Evolutionary conservation across 164 flowering plant species (phyloP).

Genomic region (Cinnamomum micranthum): DNA sequence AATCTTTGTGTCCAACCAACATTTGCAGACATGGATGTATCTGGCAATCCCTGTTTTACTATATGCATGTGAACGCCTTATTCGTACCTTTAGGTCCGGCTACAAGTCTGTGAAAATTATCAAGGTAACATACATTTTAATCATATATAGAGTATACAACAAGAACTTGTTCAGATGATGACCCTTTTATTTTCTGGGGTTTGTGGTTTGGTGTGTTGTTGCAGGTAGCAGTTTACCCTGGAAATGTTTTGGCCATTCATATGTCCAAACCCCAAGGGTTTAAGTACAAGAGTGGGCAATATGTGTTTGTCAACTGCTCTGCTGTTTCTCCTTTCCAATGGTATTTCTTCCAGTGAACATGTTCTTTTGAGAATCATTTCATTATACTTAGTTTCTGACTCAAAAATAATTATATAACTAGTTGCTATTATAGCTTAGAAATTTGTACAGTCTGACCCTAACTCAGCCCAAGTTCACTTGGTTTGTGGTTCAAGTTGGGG

Average conservation of each 20-base stretch:
- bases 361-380: neutral
- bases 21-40: slow-evolving; percentile 61
- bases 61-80: slow-evolving; percentile 42
- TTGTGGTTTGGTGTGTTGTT: neutral
- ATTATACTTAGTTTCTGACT: neutral
- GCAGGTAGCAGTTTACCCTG: slow-evolving; percentile 67
- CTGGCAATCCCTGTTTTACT: slow-evolving; percentile 40
- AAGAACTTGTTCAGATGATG: neutral
- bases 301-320: slow-evolving; percentile 54
- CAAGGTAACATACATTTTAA: slow-evolving; percentile 27
- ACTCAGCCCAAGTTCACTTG: neutral
- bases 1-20: neutral
- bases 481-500: neutral
- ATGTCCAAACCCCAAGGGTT: slow-evolving; percentile 67
- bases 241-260: slow-evolving; percentile 51
- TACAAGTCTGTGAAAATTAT: slow-evolving; percentile 35
- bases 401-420: neutral
- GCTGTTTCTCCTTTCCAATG: slow-evolving; percentile 65
- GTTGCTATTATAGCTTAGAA: neutral
- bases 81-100: slow-evolving; percentile 49
- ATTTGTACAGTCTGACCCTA: neutral
- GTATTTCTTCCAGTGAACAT: slow-evolving; percentile 9
- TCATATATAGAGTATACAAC: neutral
- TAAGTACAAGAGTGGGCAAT: slow-evolving; percentile 62
- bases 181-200: neutral